These are phyloP conservation scores for Venturiaceae sp. DNA, from an alignment of 2,329 filamentous ascomycete species.

Conservation along the genomic window DNA sequence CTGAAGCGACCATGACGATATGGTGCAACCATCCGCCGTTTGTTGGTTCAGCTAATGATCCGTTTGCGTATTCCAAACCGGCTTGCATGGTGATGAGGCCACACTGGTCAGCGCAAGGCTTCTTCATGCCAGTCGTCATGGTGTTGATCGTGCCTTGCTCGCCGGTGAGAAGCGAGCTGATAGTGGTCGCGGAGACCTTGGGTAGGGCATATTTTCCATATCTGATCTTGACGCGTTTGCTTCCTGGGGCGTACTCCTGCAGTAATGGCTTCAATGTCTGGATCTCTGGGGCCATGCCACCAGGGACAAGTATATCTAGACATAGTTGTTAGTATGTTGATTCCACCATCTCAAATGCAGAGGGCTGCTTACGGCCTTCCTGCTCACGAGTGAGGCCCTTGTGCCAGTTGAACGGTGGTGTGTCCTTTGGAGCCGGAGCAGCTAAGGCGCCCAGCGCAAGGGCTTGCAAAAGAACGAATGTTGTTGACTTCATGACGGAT, in stretches of 20 bases:
- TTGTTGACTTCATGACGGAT: neutral
- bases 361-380: neutral
- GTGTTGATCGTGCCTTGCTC: slow-evolving; percentile 6
- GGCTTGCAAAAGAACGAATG: neutral
- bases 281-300: neutral
- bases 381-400: slow-evolving; percentile 1
- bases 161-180: neutral
- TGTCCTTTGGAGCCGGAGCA: neutral
- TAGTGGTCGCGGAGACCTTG: neutral
- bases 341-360: neutral
- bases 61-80: slow-evolving; percentile 8
- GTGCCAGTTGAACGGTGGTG: neutral
- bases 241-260: neutral
- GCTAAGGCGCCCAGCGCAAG: neutral
- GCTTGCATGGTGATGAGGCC: slow-evolving; percentile 1
- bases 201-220: slow-evolving; percentile 6
- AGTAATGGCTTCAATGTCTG: neutral
- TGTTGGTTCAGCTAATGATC: neutral
- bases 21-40: slow-evolving; percentile 9
- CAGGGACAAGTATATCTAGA: neutral
- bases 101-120: slow-evolving; percentile 6
- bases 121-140: neutral
- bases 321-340: neutral
- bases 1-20: slow-evolving; percentile 2
- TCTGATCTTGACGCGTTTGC: slow-evolving; percentile 7